Percentiles rank a stretch among this genome's conserved stretches.
These are phyloP conservation scores for Drechslerella dactyloides DNA, from an alignment of 2,329 filamentous ascomycete species.

Conservation along the genomic window DNA sequence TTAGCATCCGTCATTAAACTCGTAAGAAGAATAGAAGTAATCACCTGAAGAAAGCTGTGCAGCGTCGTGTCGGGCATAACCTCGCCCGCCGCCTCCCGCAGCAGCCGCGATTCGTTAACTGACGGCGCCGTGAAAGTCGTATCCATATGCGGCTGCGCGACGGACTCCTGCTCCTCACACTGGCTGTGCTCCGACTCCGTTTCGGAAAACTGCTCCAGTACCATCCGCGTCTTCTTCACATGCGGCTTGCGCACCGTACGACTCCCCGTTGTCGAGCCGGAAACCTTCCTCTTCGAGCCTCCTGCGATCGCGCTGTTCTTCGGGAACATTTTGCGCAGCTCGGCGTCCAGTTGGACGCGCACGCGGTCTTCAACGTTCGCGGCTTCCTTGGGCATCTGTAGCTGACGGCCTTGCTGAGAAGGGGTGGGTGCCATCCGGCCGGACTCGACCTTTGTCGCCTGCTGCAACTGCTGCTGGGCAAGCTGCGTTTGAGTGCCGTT, in stretches of 20 bases:
- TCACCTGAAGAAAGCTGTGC: slow-evolving; percentile 44
- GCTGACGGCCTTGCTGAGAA: not conserved
- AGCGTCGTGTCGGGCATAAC: slow-evolving; percentile 33
- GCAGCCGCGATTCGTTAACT: slow-evolving; percentile 32
- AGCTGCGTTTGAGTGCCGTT: slow-evolving; percentile 20
- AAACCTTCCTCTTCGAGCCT: slow-evolving; percentile 41
- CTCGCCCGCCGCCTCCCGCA: slow-evolving; percentile 33
- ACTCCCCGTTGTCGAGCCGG: slow-evolving; percentile 36
- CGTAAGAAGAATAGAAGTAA: too few relatives aligned
- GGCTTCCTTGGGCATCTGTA: slow-evolving; percentile 6
- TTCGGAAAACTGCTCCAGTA: slow-evolving; percentile 40
- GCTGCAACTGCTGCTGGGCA: not conserved
- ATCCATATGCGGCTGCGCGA: slow-evolving; percentile 33
- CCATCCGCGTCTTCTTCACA: slow-evolving; percentile 41
- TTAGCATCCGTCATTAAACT: too few relatives aligned
- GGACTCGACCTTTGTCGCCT: slow-evolving; percentile 16
- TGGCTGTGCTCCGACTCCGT: slow-evolving; percentile 11
- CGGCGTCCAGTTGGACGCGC: slow-evolving; percentile 40
- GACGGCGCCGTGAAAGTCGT: slow-evolving; percentile 43
- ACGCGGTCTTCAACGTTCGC: slow-evolving; percentile 32
- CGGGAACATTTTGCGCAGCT: slow-evolving; percentile 45
- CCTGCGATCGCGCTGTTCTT: slow-evolving; percentile 1
- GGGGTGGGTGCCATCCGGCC: slow-evolving; percentile 14
- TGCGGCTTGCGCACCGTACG: slow-evolving; percentile 29
- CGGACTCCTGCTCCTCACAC: slow-evolving; percentile 2